Base-by-base conservation (phyloP, 106 monocot genomes). In the Vanilla planifolia region DNA sequence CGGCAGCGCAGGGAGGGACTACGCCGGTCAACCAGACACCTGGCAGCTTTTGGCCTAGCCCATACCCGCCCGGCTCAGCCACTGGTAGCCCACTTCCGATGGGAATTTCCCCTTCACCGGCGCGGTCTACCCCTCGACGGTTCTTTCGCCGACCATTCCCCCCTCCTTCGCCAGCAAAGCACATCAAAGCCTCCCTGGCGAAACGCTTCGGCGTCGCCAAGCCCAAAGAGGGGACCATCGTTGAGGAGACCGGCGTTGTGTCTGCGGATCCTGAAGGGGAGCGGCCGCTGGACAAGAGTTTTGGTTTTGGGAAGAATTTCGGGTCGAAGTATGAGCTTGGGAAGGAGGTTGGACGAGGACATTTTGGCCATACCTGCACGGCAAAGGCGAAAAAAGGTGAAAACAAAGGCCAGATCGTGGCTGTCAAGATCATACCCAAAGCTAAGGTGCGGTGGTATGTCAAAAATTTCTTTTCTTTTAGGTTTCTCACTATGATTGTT, bases 131-230 rank as follows among this genome's bases (percentile, higher is more conserved):
- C 1, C 88, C 88, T 16, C 32, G 56, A 28, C 66, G 79, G 35
- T 51, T 88, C 60, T 83, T 88, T 29, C 73, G 79, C 64, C 58
- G 79, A 17, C 88, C 82, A 13, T 88, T 82, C 56, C 82, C 79
- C 0, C 82, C 82, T 32, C 79, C 74, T 27, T 79, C 79, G 8
- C 79, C 78, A 1, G 78, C 78, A 16, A 79, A 79, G 59, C 73
- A 73, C 50, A 79, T 79, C 22, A 79, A 74, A 61, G 74, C 79
- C 3, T 37, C 73, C 40, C 70, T 79, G 27, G 74, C 69, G 5
- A 69, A 64, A 44, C 57, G 79, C 21, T 68, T 66, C 19, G 79
- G 74, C 48, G 55, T 47, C 33, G 56, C 41, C 43, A 73, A 69
- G 60, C 63, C 40, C 3, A 70, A 60, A 36, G 65, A 47, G 55